Evolutionary conservation across 768 basidiomycete species (phyloP).

Genomic region (Strobilomyces dryophilus): DNA sequence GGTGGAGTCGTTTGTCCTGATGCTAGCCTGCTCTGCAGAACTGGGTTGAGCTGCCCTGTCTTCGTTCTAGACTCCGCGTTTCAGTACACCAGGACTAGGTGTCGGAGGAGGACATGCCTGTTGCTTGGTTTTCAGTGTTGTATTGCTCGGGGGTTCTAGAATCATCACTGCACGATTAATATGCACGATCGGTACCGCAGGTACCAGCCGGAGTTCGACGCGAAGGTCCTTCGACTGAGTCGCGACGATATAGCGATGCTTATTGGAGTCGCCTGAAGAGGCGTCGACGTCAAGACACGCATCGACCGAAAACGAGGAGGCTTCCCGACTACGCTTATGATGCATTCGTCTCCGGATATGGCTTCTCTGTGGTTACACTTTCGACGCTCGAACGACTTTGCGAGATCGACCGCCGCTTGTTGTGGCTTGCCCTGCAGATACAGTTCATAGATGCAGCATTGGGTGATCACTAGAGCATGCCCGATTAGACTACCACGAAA

Average conservation of each 20-base stretch:
- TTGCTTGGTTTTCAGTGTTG: constrained; percentile 67
- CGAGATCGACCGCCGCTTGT: constrained; percentile 80
- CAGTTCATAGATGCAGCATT: constrained; percentile 93
- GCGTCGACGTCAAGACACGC: constrained; percentile 10
- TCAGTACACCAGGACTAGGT: background rate
- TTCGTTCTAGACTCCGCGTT: constrained; percentile 48
- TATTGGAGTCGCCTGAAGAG: constrained; percentile 68
- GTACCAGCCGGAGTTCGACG: constrained; percentile 60
- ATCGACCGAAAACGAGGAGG: background rate
- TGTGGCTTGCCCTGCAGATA: constrained; percentile 75
- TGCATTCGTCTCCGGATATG: constrained; percentile 82
- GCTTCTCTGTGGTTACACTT: constrained; percentile 93
- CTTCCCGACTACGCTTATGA: constrained; percentile 74
- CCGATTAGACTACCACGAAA: constrained; percentile 31
- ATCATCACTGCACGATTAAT: constrained; percentile 91
- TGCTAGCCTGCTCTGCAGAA: constrained; percentile 42
- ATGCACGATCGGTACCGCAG: constrained; percentile 87
- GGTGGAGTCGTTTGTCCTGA: constrained; percentile 31
- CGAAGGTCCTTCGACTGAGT: constrained; percentile 78
- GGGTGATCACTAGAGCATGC: constrained; percentile 87
- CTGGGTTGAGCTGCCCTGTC: constrained; percentile 53
- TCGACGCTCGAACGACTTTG: constrained; percentile 88
- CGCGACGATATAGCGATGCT: constrained; percentile 89
- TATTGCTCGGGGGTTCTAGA: constrained; percentile 83
- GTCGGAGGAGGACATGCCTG: constrained; percentile 35